These are phyloP conservation scores for Boletus eberwhitei DNA, from an alignment of 768 basidiomycete species.

Conservation along the genomic window DNA sequence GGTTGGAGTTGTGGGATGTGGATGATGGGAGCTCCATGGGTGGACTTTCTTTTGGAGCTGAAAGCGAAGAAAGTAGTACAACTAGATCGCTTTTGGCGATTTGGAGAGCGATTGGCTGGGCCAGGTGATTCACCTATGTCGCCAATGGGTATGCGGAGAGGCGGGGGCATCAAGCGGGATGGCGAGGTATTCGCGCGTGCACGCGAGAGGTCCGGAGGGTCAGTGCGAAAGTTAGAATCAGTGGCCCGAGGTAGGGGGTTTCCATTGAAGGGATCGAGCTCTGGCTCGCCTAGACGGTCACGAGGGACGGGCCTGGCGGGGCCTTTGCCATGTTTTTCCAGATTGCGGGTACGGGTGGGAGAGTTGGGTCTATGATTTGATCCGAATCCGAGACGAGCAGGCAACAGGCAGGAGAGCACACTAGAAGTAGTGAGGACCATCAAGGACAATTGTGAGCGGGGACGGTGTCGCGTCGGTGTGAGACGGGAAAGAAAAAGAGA, in stretches of 20 bases:
- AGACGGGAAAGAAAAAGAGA: neutral
- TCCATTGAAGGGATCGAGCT: conserved; percentile 29
- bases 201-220: neutral
- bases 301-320: conserved; percentile 23
- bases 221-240: conserved; percentile 11
- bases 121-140: conserved; percentile 67
- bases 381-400: conserved; percentile 35
- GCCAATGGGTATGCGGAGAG: conserved; percentile 47
- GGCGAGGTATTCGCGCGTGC: conserved; percentile 32
- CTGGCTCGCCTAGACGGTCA: conserved; percentile 41
- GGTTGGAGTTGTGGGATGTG: conserved; percentile 12
- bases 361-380: conserved; percentile 14
- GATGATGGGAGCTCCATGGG: conserved; percentile 19
- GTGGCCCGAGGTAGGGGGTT: conserved; percentile 29
- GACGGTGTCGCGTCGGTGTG: neutral
- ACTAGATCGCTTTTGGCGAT: conserved; percentile 44
- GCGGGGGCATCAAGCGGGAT: conserved; percentile 34
- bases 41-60: conserved; percentile 23
- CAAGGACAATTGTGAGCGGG: neutral
- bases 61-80: conserved; percentile 29
- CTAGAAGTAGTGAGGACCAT: conserved; percentile 36
- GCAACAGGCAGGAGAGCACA: conserved; percentile 35
- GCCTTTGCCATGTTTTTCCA: conserved; percentile 31
- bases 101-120: conserved; percentile 22
- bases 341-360: neutral